Evolutionary conservation across 805 yeast species (phyloP).

Genomic region (Candida silvicultrix): DNA sequence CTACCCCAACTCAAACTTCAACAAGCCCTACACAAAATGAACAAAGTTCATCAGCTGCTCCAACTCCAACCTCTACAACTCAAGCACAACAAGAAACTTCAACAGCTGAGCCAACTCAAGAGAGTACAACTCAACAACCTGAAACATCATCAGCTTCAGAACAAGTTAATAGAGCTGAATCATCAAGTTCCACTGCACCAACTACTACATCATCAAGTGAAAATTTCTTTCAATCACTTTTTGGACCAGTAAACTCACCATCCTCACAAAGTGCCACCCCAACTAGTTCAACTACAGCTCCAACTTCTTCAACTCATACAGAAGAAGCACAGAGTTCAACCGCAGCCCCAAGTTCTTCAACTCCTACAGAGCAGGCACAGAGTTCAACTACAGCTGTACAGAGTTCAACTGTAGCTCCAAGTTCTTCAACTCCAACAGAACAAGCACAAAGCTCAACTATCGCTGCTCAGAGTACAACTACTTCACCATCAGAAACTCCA

Average conservation of each 20-base stretch:
- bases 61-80: background rate
- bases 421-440: background rate
- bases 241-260: background rate
- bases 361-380: background rate
- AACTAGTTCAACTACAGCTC: background rate
- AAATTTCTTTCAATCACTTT: background rate
- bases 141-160: background rate
- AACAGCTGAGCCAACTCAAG: background rate
- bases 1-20: background rate
- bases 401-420: background rate
- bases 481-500: background rate
- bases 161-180: background rate
- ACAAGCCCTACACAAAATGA: background rate
- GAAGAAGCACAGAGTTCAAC: background rate
- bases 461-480: background rate
- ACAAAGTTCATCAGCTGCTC: background rate
- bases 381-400: slow-evolving; percentile 2
- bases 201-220: background rate
- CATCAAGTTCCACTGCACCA: background rate
- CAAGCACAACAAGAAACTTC: background rate
- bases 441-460: background rate
- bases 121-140: background rate
- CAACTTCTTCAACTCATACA: background rate
- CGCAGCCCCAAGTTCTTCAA: background rate
- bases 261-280: background rate